Evolutionary conservation across 225 moss, liverwort and hornwort species (phyloP).

Genomic region (Physcomitrium patens): DNA sequence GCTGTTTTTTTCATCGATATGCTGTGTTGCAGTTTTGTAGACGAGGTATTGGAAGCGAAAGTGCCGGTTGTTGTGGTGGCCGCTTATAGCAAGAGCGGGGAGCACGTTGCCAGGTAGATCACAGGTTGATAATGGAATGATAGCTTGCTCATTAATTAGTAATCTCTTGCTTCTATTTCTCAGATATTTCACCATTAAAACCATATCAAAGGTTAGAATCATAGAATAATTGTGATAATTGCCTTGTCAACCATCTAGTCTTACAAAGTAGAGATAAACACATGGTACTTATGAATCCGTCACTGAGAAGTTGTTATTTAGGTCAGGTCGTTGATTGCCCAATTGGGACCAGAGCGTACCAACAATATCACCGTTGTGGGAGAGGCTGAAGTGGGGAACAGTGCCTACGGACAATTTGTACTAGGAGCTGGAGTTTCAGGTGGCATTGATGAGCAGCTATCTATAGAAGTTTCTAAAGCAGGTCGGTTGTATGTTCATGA

Average conservation of each 20-base stretch:
- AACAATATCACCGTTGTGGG: conserved; percentile 69
- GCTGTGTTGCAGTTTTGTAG: conserved; percentile 74
- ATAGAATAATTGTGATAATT: neutral
- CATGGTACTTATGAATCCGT: conserved; percentile 23
- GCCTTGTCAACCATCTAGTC: neutral
- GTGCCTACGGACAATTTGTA: conserved; percentile 87
- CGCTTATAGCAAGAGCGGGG: conserved; percentile 84
- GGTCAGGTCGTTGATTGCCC: conserved; percentile 75
- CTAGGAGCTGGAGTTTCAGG: conserved; percentile 74
- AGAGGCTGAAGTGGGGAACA: conserved; percentile 74
- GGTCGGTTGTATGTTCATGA: conserved; percentile 48
- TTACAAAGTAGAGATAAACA: conserved; percentile 8
- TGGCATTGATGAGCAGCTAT: conserved; percentile 84
- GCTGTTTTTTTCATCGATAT: conserved; percentile 24
- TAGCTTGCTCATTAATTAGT: conserved; percentile 1
- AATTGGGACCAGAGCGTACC: conserved; percentile 71
- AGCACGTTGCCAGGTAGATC: conserved; percentile 79
- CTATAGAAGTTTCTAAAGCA: conserved; percentile 76
- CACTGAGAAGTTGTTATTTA: conserved; percentile 45
- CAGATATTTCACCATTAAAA: neutral
- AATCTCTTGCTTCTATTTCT: conserved; percentile 10
- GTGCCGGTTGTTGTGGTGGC: conserved; percentile 75
- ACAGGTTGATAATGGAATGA: conserved; percentile 1
- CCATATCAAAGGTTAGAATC: neutral
- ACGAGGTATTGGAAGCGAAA: conserved; percentile 77